Evolutionary conservation across 441 rosid species (phyloP).

Genomic region (Omphalea diandra): DNA sequence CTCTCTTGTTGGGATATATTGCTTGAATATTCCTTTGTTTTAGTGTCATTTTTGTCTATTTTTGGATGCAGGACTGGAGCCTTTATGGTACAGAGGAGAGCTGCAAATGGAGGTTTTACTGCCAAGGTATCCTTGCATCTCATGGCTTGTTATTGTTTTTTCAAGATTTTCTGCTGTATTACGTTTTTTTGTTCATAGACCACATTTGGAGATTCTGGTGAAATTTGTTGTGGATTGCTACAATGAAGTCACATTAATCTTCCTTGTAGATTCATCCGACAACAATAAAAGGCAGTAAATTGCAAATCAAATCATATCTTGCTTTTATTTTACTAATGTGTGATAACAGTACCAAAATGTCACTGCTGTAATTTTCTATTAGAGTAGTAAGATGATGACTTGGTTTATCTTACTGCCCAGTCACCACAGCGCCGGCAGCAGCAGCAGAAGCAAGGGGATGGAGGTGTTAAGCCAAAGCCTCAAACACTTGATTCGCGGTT

Average conservation of each 20-base stretch:
- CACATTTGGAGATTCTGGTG: too few relatives aligned
- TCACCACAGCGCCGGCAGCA: slow-evolving; percentile 23
- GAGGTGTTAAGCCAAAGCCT: slow-evolving; percentile 48
- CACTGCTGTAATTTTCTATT: neutral
- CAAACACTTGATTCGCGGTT: slow-evolving; percentile 80
- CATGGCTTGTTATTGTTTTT: neutral
- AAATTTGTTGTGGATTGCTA: neutral
- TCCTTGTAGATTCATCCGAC: neutral
- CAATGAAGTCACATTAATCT: neutral
- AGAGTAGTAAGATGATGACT: neutral
- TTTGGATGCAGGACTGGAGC: slow-evolving; percentile 54
- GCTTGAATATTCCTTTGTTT: slow-evolving; percentile 13
- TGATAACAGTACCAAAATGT: neutral
- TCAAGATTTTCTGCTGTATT: neutral
- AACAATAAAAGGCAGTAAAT: neutral
- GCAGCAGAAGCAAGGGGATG: slow-evolving; percentile 39
- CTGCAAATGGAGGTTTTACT: slow-evolving; percentile 34
- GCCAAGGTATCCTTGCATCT: slow-evolving; percentile 46
- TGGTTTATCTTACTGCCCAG: slow-evolving; percentile 26
- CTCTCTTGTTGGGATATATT: slow-evolving; percentile 21
- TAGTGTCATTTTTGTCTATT: slow-evolving; percentile 19
- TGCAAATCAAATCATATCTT: neutral
- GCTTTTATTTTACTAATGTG: neutral
- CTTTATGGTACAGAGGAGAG: slow-evolving; percentile 37
- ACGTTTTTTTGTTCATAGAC: too few relatives aligned